Base-by-base conservation (phyloP, 306 rosid species). In the Lablab purpureus region DNA sequence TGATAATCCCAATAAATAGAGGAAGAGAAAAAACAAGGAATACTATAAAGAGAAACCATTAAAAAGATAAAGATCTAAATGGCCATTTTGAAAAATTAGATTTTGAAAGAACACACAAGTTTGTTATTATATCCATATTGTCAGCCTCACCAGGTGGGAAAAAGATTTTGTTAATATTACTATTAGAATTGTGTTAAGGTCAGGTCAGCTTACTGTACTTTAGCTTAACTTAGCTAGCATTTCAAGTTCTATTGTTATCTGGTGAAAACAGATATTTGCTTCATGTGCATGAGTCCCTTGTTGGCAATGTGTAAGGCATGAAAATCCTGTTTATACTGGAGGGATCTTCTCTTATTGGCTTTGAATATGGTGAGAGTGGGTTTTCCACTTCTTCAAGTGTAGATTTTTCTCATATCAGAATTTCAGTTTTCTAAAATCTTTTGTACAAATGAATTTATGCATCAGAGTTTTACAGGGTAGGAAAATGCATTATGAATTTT, bases 181-280 rank as follows among this genome's bases (percentile, higher is more conserved):
- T 10, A 60, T 58, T 62, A 14, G 14, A 2, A n/a, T 25, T 55
- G 43, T 5, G 46, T 27, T 19, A 13, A 25, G 34, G 19, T 28
- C 62, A 25, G 34, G 19, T 28, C 62, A 46, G 22, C 34, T 37
- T 32, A 46, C 1, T 0, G 17, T 46, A 18, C 40, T 52, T 36
- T 41, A 52, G 65, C 74, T 21, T 50, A 13, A 64, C 43, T 65
- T 40, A 37, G 21, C 28, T 76, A 14, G 17, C 70, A 21, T 41
- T 41, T 60, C 67, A 60, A 60, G 67, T 60, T 60, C 67, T 60
- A 19, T 75, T 62, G 32, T 56, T 47, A 13, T 47, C 50, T 10
- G 19, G n/a, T 63, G 34, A 47, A 47, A 18, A 12, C 46, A 30
- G 63, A 46, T 47, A 13, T 63, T 45, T 47, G 34, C 51, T 46